Evolutionary conservation across 345 rosid species (phyloP).

Genomic region (Aegle marmelos): DNA sequence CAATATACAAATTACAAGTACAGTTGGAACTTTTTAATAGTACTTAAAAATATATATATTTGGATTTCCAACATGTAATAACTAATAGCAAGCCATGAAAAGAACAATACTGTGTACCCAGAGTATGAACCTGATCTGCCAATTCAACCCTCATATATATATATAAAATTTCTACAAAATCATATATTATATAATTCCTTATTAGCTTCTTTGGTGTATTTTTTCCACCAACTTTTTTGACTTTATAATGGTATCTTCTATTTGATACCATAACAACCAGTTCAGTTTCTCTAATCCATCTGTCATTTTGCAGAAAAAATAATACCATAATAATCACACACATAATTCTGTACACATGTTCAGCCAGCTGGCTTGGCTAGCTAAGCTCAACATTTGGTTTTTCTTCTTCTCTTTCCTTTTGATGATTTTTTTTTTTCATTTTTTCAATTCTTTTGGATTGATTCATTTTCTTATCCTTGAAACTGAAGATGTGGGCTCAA

Average conservation of each 20-base stretch:
- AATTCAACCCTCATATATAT: constrained; percentile 14
- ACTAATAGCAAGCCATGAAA: too few relatives aligned
- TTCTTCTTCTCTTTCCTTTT: not conserved
- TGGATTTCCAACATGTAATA: too few relatives aligned
- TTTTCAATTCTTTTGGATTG: not conserved
- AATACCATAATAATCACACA: constrained; percentile 10
- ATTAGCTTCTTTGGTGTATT: not conserved
- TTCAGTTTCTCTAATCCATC: constrained; percentile 24
- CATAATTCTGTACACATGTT: constrained; percentile 16
- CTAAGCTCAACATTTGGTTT: constrained; percentile 4
- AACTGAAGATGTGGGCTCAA: constrained; percentile 53
- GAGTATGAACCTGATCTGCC: constrained; percentile 8
- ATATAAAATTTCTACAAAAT: constrained; percentile 15
- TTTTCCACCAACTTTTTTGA: constrained; percentile 22
- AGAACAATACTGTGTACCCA: not conserved
- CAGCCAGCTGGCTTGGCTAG: not conserved
- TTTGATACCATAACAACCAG: constrained; percentile 18
- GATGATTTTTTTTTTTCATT: not conserved
- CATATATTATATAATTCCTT: constrained; percentile 13
- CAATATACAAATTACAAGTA: not conserved
- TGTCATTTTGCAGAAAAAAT: constrained; percentile 5
- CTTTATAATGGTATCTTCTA: constrained; percentile 19
- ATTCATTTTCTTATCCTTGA: constrained; percentile 36
- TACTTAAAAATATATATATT: too few relatives aligned
- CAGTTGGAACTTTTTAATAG: not conserved